Base-by-base conservation (phyloP, 495 filamentous ascomycete genomes). In the Penicillium lagena region DNA sequence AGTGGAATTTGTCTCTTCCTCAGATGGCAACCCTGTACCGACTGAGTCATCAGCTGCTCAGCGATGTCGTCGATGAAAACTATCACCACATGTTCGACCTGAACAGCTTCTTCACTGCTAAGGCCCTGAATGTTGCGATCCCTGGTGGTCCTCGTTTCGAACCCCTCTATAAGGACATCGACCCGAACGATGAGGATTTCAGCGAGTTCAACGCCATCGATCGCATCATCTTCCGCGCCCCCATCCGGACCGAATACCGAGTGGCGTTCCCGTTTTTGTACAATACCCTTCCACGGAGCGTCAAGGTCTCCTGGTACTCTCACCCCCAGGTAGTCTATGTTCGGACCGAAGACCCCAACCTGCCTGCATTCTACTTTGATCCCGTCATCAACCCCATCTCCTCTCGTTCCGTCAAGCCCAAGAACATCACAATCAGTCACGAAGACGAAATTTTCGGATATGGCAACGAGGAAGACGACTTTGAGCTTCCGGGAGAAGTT, bases 201-300 rank as follows among this genome's bases (percentile, higher is more conserved):
- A 93, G 94, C 60, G 94, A 99, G 65, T 99, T 99, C 79, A 99
- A 99, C 56, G 94, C 91, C 37, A 99, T 99, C 59, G 91, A 97
- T 61, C 88, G 94, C 47, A 99, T 99, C 65, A 99, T 99, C 54
- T 99, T 99, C 76, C 85, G 94, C 39, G 81, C 86, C 32, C 94
- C 94, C 4, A 95, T 97, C 54, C 81, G 91, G 41, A 99, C 91
- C 14, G 94, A 99, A 69, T 95, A 94, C 64, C 82, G 90, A 11
- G 94, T 99, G 38, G 87, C 87, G 9, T 96, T 87, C 60, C 94
- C 93, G 4, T 95, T 83, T 64, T 76, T 99, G 4, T 99, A 97
- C 71, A 99, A 99, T 58, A 95, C 90, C 12, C 78, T 97, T 1
- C 94, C 94, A 2, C 78, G 94, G 54, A 96, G 93, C 50, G 94